Conservation (phyloP, 2,329 filamentous ascomycete genomes). For the Stagonosporopsis vannaccii region DNA sequence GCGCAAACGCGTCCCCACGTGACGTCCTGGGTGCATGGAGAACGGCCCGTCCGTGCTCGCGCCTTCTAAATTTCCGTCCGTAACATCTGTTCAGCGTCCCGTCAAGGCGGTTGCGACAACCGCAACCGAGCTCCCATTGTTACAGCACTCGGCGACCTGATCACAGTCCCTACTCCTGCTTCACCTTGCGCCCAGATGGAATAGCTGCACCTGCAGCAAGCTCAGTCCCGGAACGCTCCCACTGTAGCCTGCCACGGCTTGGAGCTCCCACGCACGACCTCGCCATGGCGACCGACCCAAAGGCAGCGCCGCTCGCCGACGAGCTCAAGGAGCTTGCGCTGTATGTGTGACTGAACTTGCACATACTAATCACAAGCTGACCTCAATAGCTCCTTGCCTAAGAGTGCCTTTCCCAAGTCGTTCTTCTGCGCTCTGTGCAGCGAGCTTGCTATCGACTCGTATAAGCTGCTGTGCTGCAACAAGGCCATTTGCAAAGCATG, state of each 20-base stretch:
- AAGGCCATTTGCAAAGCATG: conserved; percentile 92
- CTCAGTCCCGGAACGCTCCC: conserved; percentile 22
- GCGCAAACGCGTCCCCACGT: conserved; percentile 7
- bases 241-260: conserved; percentile 32
- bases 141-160: conserved; percentile 12
- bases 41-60: conserved; percentile 2
- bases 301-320: conserved; percentile 43
- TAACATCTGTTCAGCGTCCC: neutral
- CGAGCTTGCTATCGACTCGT: conserved; percentile 88
- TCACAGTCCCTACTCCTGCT: conserved; percentile 9
- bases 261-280: conserved; percentile 24
- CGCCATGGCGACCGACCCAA: conserved; percentile 44
- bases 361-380: conserved; percentile 20
- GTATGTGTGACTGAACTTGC: conserved; percentile 22
- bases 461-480: conserved; percentile 92
- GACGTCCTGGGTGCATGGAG: neutral
- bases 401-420: conserved; percentile 93
- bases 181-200: conserved; percentile 28
- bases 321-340: conserved; percentile 44
- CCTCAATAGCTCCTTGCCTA: conserved; percentile 70
- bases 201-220: conserved; percentile 21
- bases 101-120: conserved; percentile 16
- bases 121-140: conserved; percentile 13
- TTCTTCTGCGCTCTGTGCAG: conserved; percentile 93
- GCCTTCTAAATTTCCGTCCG: neutral